phyloP scores from a whole-genome alignment of 108 stramenopile species.

The Skeletonema menzelii region DNA sequence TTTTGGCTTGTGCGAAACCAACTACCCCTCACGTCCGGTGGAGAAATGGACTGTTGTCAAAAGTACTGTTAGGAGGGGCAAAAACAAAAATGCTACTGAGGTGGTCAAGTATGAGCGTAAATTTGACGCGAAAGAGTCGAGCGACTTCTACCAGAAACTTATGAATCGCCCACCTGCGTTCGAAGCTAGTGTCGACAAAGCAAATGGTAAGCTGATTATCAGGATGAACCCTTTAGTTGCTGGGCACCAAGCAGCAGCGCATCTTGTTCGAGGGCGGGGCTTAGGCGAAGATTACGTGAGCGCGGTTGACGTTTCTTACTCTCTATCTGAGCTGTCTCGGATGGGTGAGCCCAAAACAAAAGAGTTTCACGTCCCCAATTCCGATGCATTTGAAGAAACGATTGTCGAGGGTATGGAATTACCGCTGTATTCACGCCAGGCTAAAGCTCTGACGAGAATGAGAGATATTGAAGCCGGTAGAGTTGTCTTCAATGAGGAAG shows the following conservation, averaged over 20 bases:
- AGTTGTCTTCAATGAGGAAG: slow-evolving; percentile 55
- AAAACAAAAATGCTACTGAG: slow-evolving; percentile 6
- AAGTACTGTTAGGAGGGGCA: slow-evolving; percentile 1
- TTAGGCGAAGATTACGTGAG: slow-evolving; percentile 1
- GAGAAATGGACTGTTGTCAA: slow-evolving; percentile 37
- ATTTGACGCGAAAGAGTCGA: slow-evolving; percentile 49
- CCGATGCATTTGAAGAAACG: slow-evolving; percentile 19
- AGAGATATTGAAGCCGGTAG: slow-evolving; percentile 53
- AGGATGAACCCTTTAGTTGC: slow-evolving; percentile 53
- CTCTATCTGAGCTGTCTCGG: slow-evolving; percentile 44
- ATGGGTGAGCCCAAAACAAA: slow-evolving; percentile 55
- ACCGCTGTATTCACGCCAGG: slow-evolving; percentile 59
- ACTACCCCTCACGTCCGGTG: slow-evolving; percentile 40
- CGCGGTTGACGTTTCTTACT: slow-evolving; percentile 32
- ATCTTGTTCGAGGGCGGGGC: slow-evolving; percentile 44
- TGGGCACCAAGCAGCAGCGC: slow-evolving; percentile 58
- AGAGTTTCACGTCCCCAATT: slow-evolving; percentile 53
- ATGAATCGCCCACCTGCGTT: slow-evolving; percentile 38
- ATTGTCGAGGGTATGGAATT: slow-evolving; percentile 34
- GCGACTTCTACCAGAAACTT: slow-evolving; percentile 49
- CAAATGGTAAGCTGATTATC: slow-evolving; percentile 24
- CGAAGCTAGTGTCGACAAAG: slow-evolving; percentile 31
- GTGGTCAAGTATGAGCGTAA: slow-evolving; percentile 19
- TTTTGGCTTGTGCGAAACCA: slow-evolving; percentile 36
- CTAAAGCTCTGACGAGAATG: slow-evolving; percentile 65